These are phyloP conservation scores for Beverwykella pulmonaria DNA, from an alignment of 495 filamentous ascomycete genomes.

Conservation along the genomic window DNA sequence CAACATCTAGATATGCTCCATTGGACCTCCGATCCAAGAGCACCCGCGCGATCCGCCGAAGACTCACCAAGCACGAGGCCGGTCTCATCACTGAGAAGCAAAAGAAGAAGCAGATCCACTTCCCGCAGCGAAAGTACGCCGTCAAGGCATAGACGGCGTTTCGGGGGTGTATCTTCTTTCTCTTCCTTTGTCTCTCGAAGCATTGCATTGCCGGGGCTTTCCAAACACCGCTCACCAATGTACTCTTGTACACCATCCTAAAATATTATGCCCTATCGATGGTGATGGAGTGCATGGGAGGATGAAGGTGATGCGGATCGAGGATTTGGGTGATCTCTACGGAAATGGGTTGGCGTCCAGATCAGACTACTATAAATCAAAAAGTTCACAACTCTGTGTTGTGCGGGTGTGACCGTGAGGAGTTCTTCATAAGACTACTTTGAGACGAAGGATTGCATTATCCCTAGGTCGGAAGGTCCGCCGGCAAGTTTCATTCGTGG, in stretches of 20 bases:
- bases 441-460: no score
- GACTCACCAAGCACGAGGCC: conserved; percentile 87
- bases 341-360: conserved; percentile 37
- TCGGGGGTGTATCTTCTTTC: conserved; percentile 25
- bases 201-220: conserved; percentile 39
- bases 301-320: conserved; percentile 7
- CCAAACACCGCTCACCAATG: conserved; percentile 35
- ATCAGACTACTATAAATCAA: conserved; percentile 35
- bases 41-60: conserved; percentile 92
- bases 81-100: conserved; percentile 80
- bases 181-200: conserved; percentile 30
- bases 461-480: no score
- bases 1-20: conserved; percentile 18
- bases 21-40: conserved; percentile 96
- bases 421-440: no score
- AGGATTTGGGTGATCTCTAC: conserved; percentile 28
- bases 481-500: no score
- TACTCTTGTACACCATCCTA: conserved; percentile 32
- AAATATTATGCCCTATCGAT: conserved; percentile 8
- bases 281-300: conserved; percentile 12
- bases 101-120: conserved; percentile 91
- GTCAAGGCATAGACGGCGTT: conserved; percentile 74
- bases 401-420: neutral
- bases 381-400: conserved; percentile 23
- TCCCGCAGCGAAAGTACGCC: conserved; percentile 97